Base-by-base conservation (phyloP, 306 rosid genomes). In the Malus asiatica region DNA sequence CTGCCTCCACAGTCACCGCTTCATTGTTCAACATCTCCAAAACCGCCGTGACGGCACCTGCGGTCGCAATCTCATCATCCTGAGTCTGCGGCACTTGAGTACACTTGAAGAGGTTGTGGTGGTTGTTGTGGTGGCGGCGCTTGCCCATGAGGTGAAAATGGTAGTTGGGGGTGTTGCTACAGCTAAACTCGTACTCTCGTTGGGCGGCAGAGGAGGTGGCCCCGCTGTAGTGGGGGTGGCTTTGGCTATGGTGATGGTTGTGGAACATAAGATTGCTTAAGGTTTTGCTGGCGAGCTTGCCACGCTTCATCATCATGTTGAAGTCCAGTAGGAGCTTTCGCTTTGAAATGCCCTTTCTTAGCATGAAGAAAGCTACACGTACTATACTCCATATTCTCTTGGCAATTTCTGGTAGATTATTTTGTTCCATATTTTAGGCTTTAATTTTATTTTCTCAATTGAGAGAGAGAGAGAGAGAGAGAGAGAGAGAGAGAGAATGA, bases 121-220 rank as follows among this genome's bases (percentile, higher is more conserved):
- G n/a, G n/a, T n/a, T n/a, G n/a, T n/a, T n/a, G n/a, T n/a, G 81
- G 59, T 78, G 82, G 66, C 84, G 81, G 81, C 88, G 91, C 66
- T 91, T 87, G 64, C 82, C 76, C 58, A 25, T 40, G 12, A 46
- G 19, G 44, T 84, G 55, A 76, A 86, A 81, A 60, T 75, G 51
- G 81, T 69, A 71, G 80, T 81, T 66, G 45, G 97, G 98, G 12
- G 92, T 92, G 89, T 84, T 88, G 79, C 93, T 90, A 78, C 97
- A 90, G 86, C 97, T 95, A 92, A 95, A 95, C 78, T 95, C 98
- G 64, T 94, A 94, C 42, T 94, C 97, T 13, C 87, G 81, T 3
- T 78, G 72, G 13, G 89, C 13, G 69, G 77, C 46, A 73, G 78
- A 2, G 19, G 77, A 10, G 38, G 79, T 14, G 71, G 81, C 40